These are phyloP conservation scores for Rhizopus delemar DNA, from an alignment of 371 early-diverging fungal genomes.

Conservation along the genomic window DNA sequence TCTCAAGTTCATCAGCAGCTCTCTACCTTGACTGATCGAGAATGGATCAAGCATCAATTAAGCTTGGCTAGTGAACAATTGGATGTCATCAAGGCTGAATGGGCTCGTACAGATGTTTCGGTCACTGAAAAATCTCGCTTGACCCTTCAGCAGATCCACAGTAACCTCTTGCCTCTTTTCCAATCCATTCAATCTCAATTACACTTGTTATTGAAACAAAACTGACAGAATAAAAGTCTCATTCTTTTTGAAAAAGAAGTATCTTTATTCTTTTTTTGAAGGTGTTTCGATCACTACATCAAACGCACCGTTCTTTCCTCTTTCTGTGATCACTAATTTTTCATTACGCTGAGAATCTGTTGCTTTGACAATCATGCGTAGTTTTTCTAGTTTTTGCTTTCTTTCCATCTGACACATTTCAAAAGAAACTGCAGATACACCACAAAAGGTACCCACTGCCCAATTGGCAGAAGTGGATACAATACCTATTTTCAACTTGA, in stretches of 20 bases:
- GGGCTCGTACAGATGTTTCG: constrained; percentile 48
- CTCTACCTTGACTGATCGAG: constrained; percentile 43
- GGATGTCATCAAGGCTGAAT: constrained; percentile 41
- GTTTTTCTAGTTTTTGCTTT: constrained; percentile 38
- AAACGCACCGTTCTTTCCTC: constrained; percentile 40
- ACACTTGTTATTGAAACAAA: constrained; percentile 22
- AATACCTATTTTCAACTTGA: not conserved
- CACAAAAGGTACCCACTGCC: constrained; percentile 52
- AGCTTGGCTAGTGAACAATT: constrained; percentile 47
- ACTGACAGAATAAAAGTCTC: constrained; percentile 23
- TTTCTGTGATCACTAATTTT: constrained; percentile 32
- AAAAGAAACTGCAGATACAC: constrained; percentile 41
- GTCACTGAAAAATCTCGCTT: constrained; percentile 55
- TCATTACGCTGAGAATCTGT: constrained; percentile 35
- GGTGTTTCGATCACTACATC: constrained; percentile 43
- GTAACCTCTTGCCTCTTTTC: constrained; percentile 60
- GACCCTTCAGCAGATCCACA: constrained; percentile 46
- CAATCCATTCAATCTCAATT: constrained; percentile 45
- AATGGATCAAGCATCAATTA: constrained; percentile 50
- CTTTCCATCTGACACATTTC: constrained; percentile 52
- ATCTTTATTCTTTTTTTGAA: constrained; percentile 1
- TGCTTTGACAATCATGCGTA: constrained; percentile 45
- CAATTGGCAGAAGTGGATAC: constrained; percentile 49
- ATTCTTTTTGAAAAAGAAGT: not conserved
- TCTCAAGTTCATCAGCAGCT: constrained; percentile 11